These are phyloP conservation scores for Actinidia arguta DNA, from an alignment of 179 eudicot species.

Conservation along the genomic window DNA sequence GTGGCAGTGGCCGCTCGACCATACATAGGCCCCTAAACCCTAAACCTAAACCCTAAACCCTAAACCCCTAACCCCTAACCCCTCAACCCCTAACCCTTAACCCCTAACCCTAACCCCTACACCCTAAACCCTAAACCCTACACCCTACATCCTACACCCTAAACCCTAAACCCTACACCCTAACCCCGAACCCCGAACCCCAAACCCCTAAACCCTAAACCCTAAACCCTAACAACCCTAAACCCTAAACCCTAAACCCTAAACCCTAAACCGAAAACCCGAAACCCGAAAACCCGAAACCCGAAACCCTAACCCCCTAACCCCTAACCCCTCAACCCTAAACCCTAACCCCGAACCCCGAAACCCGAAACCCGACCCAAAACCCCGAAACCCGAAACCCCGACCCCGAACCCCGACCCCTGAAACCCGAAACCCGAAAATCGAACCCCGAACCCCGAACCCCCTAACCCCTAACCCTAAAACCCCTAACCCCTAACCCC, in stretches of 20 bases:
- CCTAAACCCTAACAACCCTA: constrained; percentile 10
- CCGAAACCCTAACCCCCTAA: constrained; percentile 16
- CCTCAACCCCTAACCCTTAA: neutral
- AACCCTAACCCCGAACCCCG: neutral
- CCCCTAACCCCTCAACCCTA: neutral
- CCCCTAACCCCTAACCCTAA: constrained; percentile 19
- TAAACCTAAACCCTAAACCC: constrained; percentile 28
- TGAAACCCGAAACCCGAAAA: too few species aligned
- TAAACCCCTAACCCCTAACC: neutral
- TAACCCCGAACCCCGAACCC: neutral
- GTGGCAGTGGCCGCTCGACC: too few species aligned
- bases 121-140: constrained; percentile 9
- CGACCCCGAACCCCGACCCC: neutral
- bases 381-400: constrained; percentile 11
- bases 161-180: neutral
- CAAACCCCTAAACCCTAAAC: neutral
- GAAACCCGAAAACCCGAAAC: constrained; percentile 11
- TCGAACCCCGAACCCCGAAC: constrained; percentile 6
- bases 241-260: constrained; percentile 15
- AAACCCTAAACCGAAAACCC: constrained; percentile 17
- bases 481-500: neutral
- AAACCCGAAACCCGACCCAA: neutral
- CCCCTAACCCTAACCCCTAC: neutral
- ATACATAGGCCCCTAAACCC: constrained; percentile 15
- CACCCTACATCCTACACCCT: constrained; percentile 5